Percentiles rank a stretch among this genome's conserved stretches.
Conservation (phyloP, 164 flowering plant genomes). For the Nelumbo lutea region DNA sequence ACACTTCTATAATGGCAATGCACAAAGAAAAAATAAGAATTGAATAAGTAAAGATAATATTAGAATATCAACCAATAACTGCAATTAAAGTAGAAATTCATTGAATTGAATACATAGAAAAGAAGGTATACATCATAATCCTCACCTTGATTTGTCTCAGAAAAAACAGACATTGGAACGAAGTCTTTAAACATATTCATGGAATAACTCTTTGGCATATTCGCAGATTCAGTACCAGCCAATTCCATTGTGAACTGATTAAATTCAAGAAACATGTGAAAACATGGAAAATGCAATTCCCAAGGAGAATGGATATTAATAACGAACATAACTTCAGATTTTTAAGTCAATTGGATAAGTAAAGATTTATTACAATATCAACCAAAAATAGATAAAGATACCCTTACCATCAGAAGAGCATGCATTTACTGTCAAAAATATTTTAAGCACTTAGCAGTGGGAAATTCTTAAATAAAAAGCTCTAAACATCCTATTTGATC, state of each 20-base stretch:
- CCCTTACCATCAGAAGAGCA: too few species aligned
- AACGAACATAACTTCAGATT: slow-evolving; percentile 1
- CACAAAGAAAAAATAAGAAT: too few species aligned
- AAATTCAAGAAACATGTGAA: slow-evolving; percentile 6
- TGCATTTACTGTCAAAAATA: too few species aligned
- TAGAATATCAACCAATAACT: not conserved
- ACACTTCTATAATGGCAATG: too few species aligned
- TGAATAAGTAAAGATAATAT: too few species aligned
- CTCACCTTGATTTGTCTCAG: slow-evolving; percentile 57
- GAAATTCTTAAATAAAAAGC: too few species aligned
- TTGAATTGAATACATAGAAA: not conserved
- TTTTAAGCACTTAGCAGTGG: too few species aligned
- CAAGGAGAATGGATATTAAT: not conserved
- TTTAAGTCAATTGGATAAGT: not conserved
- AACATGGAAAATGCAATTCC: not conserved
- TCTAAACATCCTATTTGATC: too few species aligned
- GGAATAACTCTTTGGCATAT: slow-evolving; percentile 51
- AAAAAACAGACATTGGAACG: slow-evolving; percentile 63
- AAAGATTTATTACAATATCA: too few species aligned
- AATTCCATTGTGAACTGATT: slow-evolving; percentile 65
- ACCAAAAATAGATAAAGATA: too few species aligned
- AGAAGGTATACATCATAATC: not conserved
- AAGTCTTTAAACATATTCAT: slow-evolving; percentile 67
- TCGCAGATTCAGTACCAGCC: slow-evolving; percentile 37
- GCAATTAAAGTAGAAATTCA: not conserved